A percentile compares a stretch with the other conserved stretches of the same genome.
These are phyloP conservation scores for Aspergillus fumigatus DNA, from an alignment of 2,329 filamentous ascomycete genomes.

Conservation along the genomic window DNA sequence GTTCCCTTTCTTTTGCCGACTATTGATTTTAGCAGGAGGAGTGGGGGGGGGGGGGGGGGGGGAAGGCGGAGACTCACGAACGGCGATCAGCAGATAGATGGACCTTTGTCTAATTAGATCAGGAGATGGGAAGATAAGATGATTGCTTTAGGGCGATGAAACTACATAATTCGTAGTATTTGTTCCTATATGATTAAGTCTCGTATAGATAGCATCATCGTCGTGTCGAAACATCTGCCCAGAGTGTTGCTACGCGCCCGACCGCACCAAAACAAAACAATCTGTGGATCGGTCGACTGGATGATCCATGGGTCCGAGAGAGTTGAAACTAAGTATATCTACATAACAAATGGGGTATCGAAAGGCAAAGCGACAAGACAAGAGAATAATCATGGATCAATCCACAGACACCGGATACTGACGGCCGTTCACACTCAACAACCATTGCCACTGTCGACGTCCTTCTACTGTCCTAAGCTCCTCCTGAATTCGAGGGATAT, in stretches of 20 bases:
- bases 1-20: not conserved
- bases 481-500: constrained; percentile 5
- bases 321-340: not conserved
- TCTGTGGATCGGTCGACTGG: no score
- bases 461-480: constrained; percentile 15
- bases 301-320: not conserved
- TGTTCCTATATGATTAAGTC: no score
- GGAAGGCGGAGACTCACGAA: constrained; percentile 17
- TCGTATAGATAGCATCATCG: no score
- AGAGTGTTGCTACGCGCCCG: no score
- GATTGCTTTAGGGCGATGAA: no score
- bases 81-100: constrained; percentile 7
- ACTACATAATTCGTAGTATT: no score
- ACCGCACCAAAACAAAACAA: no score
- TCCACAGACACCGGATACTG: not conserved
- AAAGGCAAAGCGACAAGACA: not conserved
- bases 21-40: not conserved
- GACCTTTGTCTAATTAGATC: no score
- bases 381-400: not conserved
- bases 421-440: constrained; percentile 13
- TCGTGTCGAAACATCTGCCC: no score
- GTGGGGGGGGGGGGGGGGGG: constrained; percentile 11
- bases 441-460: constrained; percentile 17
- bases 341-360: not conserved
- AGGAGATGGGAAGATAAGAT: no score